These are phyloP conservation scores for Aspergillus sergii DNA, from an alignment of 2,329 filamentous ascomycete species.

Conservation along the genomic window DNA sequence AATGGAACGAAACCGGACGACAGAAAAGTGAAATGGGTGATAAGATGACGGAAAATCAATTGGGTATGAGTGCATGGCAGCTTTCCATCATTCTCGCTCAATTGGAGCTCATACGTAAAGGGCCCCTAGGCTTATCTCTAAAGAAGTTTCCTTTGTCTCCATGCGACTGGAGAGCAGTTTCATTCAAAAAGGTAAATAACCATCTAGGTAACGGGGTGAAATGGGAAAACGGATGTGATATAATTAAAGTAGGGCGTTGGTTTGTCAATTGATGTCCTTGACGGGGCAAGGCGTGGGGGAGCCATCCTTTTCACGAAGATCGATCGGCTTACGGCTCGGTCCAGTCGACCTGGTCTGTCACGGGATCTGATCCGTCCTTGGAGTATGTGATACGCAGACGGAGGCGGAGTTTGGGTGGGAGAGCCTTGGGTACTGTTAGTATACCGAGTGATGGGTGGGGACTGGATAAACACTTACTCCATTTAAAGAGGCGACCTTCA, in stretches of 20 bases:
- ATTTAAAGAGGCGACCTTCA: slow-evolving; percentile 82
- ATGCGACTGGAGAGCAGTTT: background rate
- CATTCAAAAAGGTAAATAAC: slow-evolving; percentile 7
- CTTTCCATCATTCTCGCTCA: background rate
- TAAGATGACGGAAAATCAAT: background rate
- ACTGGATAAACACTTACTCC: slow-evolving; percentile 69
- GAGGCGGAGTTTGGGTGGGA: slow-evolving; percentile 70
- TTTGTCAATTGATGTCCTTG: background rate
- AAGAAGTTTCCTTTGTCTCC: background rate
- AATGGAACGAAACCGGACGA: background rate
- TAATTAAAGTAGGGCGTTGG: slow-evolving; percentile 4
- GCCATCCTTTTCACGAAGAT: background rate
- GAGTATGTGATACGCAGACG: slow-evolving; percentile 82
- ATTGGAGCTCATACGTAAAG: background rate
- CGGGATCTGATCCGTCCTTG: slow-evolving; percentile 67
- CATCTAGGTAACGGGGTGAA: slow-evolving; percentile 1
- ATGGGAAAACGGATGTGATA: background rate
- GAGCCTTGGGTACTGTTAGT: slow-evolving; percentile 58
- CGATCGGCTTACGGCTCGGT: slow-evolving; percentile 63
- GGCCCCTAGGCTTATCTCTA: background rate
- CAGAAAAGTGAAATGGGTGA: background rate
- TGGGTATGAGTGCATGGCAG: background rate
- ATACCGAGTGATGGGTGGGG: slow-evolving; percentile 24
- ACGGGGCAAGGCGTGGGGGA: slow-evolving; percentile 4
- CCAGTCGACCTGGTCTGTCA: slow-evolving; percentile 97